Base-by-base conservation (phyloP, 2,329 filamentous ascomycete genomes). In the Fusarium setosum region DNA sequence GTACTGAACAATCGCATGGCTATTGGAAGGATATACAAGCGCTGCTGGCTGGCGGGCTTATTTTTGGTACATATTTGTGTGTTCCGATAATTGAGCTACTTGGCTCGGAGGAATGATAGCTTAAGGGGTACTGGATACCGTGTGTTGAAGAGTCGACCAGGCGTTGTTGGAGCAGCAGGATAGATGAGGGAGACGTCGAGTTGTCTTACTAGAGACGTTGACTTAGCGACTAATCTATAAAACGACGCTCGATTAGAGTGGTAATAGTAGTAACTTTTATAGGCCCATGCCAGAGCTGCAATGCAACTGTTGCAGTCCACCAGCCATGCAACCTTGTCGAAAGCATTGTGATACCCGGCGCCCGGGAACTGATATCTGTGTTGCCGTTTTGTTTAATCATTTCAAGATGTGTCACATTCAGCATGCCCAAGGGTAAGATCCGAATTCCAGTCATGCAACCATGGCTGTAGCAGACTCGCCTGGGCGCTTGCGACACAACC, bases 1-100 rank as follows among this genome's bases (percentile, higher is more conserved):
- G 5, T 29, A 6, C 6, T 26, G 15, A 34, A n/a, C 15, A 45
- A 24, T 38, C 21, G 48, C 20, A 29, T 26, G 32, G 13, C 5
- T 20, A 31, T 40, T n/a, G n/a, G n/a, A n/a, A n/a, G 34, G 31
- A 35, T 24, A 40, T 50, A 32, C 44, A 57, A 51, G 42, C 24
- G 49, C 47, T 67, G 47, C 62, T 68, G 63, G 63, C 20, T 68
- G 44, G 55, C 48, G 48, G 51, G 44, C 49, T 63, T 32, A 52
- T 47, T 38, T 53, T 31, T 54, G 32, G 45, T 37, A 58, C 34
- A 54, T 24, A 45, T 18, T 47, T 24, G 21, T 24, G 34, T 49
- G 26, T 35, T 26, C n/a, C n/a, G 34, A 34, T 44, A 20, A 35
- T 23, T 35, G 35, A 48, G 20, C 38, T 50, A 29, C 23, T 38